Evolutionary conservation across 495 filamentous ascomycete species (phyloP).

Genomic region (Staphylotrichum tortipilum): DNA sequence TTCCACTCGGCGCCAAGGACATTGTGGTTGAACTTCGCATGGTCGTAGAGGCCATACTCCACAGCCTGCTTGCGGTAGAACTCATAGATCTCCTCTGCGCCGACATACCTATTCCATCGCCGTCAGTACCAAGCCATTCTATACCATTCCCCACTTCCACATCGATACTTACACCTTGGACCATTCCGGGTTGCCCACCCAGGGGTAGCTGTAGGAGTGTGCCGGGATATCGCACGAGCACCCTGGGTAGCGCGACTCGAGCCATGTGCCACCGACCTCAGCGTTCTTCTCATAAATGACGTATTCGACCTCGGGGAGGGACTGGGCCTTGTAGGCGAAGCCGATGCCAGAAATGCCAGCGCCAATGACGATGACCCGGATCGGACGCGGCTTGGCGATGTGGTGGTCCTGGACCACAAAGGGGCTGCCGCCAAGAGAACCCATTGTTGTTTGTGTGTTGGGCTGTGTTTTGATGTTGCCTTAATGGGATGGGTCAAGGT

Average conservation of each 20-base stretch:
- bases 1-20: constrained; percentile 27
- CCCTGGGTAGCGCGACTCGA: constrained; percentile 42
- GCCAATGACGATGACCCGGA: no score
- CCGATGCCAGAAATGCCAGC: no score
- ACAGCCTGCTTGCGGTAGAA: neutral
- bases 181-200: constrained; percentile 33
- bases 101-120: no score
- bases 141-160: no score
- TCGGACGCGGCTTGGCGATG: no score
- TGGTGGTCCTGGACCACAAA: no score
- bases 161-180: constrained; percentile 41
- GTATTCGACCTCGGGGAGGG: constrained; percentile 10
- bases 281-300: constrained; percentile 66
- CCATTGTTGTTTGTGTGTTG: no score
- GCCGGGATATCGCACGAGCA: constrained; percentile 27
- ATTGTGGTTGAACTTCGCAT: constrained; percentile 33
- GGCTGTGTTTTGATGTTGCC: no score
- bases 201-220: constrained; percentile 24
- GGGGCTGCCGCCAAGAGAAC: no score
- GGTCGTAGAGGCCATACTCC: neutral
- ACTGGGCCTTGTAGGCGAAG: no score
- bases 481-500: no score
- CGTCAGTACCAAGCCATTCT: no score
- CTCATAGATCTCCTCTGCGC: neutral
- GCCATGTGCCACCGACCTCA: constrained; percentile 47